Percentiles rank a stretch among this genome's conserved stretches.
Conservation (phyloP, 2,329 filamentous ascomycete genomes). For the Clathrospora elynae region DNA sequence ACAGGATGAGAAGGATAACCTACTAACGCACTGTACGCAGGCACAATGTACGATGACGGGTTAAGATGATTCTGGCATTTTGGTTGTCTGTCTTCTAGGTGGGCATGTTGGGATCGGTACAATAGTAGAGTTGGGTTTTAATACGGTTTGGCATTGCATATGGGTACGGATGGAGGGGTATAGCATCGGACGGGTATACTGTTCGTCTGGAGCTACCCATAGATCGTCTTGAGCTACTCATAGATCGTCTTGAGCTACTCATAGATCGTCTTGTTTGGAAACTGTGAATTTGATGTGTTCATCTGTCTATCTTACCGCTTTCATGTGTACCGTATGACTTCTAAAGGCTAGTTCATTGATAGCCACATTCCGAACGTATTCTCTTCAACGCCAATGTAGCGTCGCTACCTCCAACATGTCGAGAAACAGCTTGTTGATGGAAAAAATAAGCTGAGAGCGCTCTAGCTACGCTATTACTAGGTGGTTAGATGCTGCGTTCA, state of each 20-base stretch:
- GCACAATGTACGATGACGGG: not conserved
- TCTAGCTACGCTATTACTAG: too few species aligned
- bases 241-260: conserved; percentile 1
- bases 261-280: conserved; percentile 4
- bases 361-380: too few species aligned
- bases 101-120: not conserved
- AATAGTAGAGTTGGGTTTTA: not conserved
- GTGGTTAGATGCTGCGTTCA: too few species aligned
- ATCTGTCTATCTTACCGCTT: too few species aligned
- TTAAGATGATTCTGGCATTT: not conserved
- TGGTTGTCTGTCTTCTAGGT: not conserved
- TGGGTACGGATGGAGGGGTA: not conserved
- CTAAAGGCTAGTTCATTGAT: too few species aligned
- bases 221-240: conserved; percentile 4
- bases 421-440: too few species aligned
- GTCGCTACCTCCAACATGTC: too few species aligned
- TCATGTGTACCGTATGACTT: too few species aligned
- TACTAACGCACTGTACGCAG: conserved; percentile 3
- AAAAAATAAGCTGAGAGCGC: too few species aligned
- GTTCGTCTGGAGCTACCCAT: conserved; percentile 1
- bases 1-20: not conserved
- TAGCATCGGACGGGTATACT: not conserved
- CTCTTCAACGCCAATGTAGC: too few species aligned
- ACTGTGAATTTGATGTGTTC: too few species aligned
- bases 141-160: not conserved